Evolutionary conservation across 352 stramenopile species (phyloP).

Genomic region (Pythium aristosporum): DNA sequence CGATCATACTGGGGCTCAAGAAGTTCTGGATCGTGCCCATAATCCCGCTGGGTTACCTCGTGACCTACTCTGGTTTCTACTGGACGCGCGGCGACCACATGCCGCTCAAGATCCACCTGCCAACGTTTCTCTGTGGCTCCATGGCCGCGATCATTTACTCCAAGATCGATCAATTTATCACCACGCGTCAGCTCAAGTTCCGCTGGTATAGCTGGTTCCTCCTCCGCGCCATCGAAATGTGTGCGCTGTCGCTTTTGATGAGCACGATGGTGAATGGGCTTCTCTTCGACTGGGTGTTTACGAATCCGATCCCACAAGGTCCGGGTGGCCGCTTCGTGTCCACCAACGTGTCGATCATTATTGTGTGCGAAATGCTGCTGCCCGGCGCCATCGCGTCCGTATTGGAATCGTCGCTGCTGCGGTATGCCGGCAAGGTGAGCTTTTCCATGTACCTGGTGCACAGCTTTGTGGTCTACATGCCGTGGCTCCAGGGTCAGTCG

Average conservation of each 20-base stretch:
- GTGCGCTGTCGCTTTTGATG: slow-evolving; percentile 22
- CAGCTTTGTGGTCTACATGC: slow-evolving; percentile 41
- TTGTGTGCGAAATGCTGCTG: slow-evolving; percentile 40
- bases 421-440: slow-evolving; percentile 39
- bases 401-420: slow-evolving; percentile 36
- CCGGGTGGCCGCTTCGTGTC: slow-evolving; percentile 27
- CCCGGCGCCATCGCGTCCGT: slow-evolving; percentile 26
- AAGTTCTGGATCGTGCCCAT: slow-evolving; percentile 18
- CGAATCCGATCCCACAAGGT: slow-evolving; percentile 22
- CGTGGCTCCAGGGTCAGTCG: slow-evolving; percentile 22
- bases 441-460: slow-evolving; percentile 47
- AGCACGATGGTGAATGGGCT: slow-evolving; percentile 26
- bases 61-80: slow-evolving; percentile 28
- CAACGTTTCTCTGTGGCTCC: slow-evolving; percentile 39
- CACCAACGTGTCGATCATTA: slow-evolving; percentile 24
- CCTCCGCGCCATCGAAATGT: slow-evolving; percentile 23
- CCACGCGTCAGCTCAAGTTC: background rate
- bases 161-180: slow-evolving; percentile 23
- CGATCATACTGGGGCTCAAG: slow-evolving; percentile 8
- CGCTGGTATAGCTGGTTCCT: slow-evolving; percentile 10
- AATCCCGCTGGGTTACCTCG: slow-evolving; percentile 17
- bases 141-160: slow-evolving; percentile 30
- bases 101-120: slow-evolving; percentile 29
- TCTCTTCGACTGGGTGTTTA: slow-evolving; percentile 33
- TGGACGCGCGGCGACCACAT: slow-evolving; percentile 25